Percentiles rank a stretch among this genome's conserved stretches.
Evolutionary conservation across 495 filamentous ascomycete species (phyloP).

Genomic region (Aspergillus saccharolyticus): DNA sequence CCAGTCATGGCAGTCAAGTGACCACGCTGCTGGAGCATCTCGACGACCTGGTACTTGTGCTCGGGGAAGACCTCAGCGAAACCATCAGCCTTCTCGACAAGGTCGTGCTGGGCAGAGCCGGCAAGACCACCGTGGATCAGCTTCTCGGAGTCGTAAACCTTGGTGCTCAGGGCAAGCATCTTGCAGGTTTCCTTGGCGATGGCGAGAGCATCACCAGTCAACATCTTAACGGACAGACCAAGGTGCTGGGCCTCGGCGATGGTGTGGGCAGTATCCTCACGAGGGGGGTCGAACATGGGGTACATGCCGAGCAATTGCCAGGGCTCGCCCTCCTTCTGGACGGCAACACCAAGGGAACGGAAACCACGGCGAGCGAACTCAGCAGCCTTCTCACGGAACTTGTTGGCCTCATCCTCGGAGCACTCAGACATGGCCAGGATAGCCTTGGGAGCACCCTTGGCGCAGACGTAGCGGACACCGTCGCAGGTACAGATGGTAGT

Average conservation of each 20-base stretch:
- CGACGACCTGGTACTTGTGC: constrained; percentile 76
- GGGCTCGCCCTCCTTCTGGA: constrained; percentile 60
- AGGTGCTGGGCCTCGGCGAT: constrained; percentile 72
- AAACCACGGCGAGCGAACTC: constrained; percentile 78
- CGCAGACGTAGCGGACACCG: constrained; percentile 61
- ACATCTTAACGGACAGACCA: constrained; percentile 73
- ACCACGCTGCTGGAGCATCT: constrained; percentile 70
- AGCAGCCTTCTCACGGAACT: constrained; percentile 64
- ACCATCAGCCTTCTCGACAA: constrained; percentile 71
- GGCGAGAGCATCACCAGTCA: constrained; percentile 75
- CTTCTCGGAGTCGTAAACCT: constrained; percentile 72
- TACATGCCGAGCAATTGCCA: constrained; percentile 71
- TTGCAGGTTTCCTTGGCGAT: constrained; percentile 79
- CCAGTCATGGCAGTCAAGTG: constrained; percentile 73
- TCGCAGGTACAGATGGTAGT: constrained; percentile 61
- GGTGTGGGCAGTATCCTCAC: constrained; percentile 73
- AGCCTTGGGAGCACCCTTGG: constrained; percentile 72
- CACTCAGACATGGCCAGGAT: constrained; percentile 62
- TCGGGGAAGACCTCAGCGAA: constrained; percentile 74
- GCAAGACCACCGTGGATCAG: constrained; percentile 70
- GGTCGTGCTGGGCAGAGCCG: constrained; percentile 68
- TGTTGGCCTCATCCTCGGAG: constrained; percentile 55
- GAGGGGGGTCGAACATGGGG: constrained; percentile 74
- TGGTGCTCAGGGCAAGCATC: constrained; percentile 71
- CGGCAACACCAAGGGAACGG: constrained; percentile 73